phyloP scores from a whole-genome alignment of 768 basidiomycete species.

The Cystobasidiopsis lactophilus region DNA sequence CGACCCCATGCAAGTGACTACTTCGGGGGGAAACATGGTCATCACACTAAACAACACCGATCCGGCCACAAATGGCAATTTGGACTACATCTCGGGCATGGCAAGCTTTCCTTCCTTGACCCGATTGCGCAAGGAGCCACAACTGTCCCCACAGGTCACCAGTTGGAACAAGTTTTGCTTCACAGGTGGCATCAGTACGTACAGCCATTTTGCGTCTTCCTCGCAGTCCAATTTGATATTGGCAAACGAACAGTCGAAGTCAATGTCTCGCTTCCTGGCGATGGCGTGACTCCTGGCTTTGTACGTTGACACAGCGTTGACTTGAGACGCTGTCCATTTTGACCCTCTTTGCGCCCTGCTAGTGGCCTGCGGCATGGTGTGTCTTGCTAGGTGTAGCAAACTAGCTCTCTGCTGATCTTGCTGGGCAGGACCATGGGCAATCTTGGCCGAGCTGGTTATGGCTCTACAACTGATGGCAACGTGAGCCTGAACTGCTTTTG shows the following conservation, averaged over 20 bases:
- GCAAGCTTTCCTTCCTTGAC: too few species aligned
- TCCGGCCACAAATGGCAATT: slow-evolving; percentile 33
- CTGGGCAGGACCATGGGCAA: slow-evolving; percentile 37
- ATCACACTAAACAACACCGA: slow-evolving; percentile 43
- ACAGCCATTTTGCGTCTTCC: not conserved
- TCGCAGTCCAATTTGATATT: not conserved
- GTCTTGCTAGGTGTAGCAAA: too few species aligned
- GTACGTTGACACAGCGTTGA: too few species aligned
- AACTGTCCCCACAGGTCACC: too few species aligned
- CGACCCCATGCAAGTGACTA: slow-evolving; percentile 53
- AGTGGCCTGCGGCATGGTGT: slow-evolving; percentile 31
- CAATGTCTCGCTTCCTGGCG: slow-evolving; percentile 16
- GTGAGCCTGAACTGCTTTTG: slow-evolving; percentile 18
- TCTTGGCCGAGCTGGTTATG: slow-evolving; percentile 70
- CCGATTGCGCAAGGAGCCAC: too few species aligned
- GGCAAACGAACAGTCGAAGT: not conserved
- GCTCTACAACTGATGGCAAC: slow-evolving; percentile 61
- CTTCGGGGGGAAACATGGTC: slow-evolving; percentile 44
- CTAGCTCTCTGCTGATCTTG: too few species aligned
- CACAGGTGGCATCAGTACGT: slow-evolving; percentile 47
- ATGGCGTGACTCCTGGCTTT: slow-evolving; percentile 22
- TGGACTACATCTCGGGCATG: slow-evolving; percentile 37
- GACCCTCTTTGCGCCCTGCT: too few species aligned
- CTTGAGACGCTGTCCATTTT: too few species aligned
- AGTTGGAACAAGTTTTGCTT: slow-evolving; percentile 76